A percentile compares a stretch with the other conserved stretches of the same genome.
These are phyloP conservation scores for Phanerochaete sordida DNA, from an alignment of 768 basidiomycete species.

Conservation along the genomic window DNA sequence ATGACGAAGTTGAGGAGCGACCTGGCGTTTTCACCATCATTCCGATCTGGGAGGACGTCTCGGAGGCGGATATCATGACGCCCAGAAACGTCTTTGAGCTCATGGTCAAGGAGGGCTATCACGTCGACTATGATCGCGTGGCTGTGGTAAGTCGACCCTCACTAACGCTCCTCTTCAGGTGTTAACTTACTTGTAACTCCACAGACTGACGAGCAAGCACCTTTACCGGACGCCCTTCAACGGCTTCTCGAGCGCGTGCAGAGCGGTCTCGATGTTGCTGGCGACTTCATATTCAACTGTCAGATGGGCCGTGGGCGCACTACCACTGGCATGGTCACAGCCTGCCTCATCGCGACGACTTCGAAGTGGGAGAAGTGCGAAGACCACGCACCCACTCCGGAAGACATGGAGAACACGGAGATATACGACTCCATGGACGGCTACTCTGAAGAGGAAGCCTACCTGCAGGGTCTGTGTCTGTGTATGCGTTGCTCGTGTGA, in stretches of 20 bases:
- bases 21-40: constrained; percentile 89
- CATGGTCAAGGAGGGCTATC: constrained; percentile 75
- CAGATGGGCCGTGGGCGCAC: constrained; percentile 95
- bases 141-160: constrained; percentile 64
- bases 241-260: constrained; percentile 76
- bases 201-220: constrained; percentile 97
- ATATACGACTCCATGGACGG: constrained; percentile 75
- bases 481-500: neutral
- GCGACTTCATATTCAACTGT: constrained; percentile 92
- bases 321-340: constrained; percentile 94
- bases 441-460: constrained; percentile 84
- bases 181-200: constrained; percentile 1
- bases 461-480: constrained; percentile 63
- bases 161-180: neutral
- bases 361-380: constrained; percentile 54
- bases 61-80: constrained; percentile 81
- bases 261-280: constrained; percentile 50
- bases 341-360: constrained; percentile 78
- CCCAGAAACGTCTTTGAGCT: constrained; percentile 77
- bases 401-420: constrained; percentile 33
- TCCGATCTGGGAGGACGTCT: constrained; percentile 90
- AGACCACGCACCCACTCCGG: constrained; percentile 16
- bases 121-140: constrained; percentile 83
- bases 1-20: constrained; percentile 93
- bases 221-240: constrained; percentile 81